phyloP scores from a whole-genome alignment of 2,329 filamentous ascomycete species.

The Pseudopyrenochaeta lycopersici region DNA sequence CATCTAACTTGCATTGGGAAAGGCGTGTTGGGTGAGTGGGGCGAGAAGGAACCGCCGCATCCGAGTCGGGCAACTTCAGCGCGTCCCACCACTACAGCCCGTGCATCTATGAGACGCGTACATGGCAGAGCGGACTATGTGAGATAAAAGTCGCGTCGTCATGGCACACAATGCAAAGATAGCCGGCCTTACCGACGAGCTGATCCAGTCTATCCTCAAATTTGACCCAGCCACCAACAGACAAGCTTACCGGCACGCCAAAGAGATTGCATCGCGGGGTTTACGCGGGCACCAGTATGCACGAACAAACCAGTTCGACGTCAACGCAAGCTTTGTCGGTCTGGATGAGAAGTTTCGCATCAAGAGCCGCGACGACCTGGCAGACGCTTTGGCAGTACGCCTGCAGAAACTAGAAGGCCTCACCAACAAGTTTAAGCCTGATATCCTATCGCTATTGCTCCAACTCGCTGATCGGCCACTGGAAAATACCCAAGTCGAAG shows the following conservation, averaged over 20 bases:
- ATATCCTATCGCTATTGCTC: conserved; percentile 79
- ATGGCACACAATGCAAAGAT: conserved; percentile 79
- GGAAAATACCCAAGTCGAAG: conserved; percentile 71
- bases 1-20: conserved; percentile 8
- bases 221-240: conserved; percentile 48
- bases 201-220: conserved; percentile 72
- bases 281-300: conserved; percentile 53
- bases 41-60: conserved; percentile 5
- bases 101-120: conserved; percentile 3
- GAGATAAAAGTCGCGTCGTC: conserved; percentile 12
- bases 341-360: conserved; percentile 88
- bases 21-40: conserved; percentile 17
- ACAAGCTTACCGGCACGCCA: conserved; percentile 48
- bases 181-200: conserved; percentile 72
- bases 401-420: conserved; percentile 66
- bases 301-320: conserved; percentile 60
- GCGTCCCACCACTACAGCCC: conserved; percentile 13
- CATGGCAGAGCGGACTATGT: background rate
- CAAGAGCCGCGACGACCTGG: conserved; percentile 79
- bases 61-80: conserved; percentile 8
- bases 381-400: conserved; percentile 70
- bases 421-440: conserved; percentile 75
- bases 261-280: conserved; percentile 50
- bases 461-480: conserved; percentile 83
- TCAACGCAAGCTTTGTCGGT: conserved; percentile 51